These are phyloP conservation scores for Aspergillus eucalypticola DNA, from an alignment of 2,329 filamentous ascomycete genomes.

Conservation along the genomic window DNA sequence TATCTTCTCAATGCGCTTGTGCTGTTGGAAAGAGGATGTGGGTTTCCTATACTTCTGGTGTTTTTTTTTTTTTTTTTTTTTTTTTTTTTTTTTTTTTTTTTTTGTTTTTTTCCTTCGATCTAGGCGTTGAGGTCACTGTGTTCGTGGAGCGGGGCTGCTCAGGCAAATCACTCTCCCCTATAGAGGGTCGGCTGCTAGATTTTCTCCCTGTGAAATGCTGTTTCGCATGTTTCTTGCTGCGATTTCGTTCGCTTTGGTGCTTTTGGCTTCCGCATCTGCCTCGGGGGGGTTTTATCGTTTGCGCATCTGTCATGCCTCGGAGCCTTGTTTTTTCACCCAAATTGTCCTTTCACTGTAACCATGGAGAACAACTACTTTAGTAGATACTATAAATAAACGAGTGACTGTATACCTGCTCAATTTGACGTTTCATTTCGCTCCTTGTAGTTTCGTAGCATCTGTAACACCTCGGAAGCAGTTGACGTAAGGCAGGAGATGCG, in stretches of 20 bases:
- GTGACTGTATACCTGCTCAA: not conserved
- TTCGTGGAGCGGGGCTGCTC: conserved; percentile 14
- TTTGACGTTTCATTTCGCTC: not conserved
- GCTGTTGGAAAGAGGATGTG: conserved; percentile 9
- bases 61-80: no score
- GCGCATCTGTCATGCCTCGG: conserved; percentile 4
- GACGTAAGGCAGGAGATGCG: conserved; percentile 15
- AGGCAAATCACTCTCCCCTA: conserved; percentile 13
- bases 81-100: no score
- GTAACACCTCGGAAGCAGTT: not conserved
- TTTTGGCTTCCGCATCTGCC: conserved; percentile 10
- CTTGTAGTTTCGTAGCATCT: not conserved
- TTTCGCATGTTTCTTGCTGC: conserved; percentile 8
- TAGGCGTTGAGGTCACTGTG: conserved; percentile 21
- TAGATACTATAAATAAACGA: conserved; percentile 23
- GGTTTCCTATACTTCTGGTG: not conserved
- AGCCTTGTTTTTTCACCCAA: conserved; percentile 1
- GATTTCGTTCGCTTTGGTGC: conserved; percentile 4
- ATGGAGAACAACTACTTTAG: conserved; percentile 11
- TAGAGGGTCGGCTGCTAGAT: conserved; percentile 20
- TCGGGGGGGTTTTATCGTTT: conserved; percentile 2
- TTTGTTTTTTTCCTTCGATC: conserved; percentile 1
- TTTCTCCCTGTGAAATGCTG: conserved; percentile 6
- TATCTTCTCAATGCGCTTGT: conserved; percentile 3
- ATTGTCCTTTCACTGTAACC: conserved; percentile 16